These are phyloP conservation scores for Fusarium lateritium DNA, from an alignment of 2,329 filamentous ascomycete species.

Conservation along the genomic window DNA sequence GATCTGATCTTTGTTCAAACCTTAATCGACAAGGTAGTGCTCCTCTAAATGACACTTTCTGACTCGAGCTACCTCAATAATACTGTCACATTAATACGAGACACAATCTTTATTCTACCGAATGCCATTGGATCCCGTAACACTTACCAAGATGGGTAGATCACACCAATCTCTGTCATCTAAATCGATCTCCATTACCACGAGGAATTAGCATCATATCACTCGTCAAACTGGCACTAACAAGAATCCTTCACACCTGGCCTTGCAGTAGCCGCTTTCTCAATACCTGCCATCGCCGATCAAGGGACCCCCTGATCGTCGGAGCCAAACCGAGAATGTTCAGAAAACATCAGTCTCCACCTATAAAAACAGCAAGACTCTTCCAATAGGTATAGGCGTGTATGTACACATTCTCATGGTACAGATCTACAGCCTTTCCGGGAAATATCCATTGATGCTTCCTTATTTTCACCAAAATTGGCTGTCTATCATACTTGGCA, in stretches of 20 bases:
- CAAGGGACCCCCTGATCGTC: slow-evolving; percentile 34
- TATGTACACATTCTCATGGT: slow-evolving; percentile 4
- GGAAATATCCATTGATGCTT: slow-evolving; percentile 12
- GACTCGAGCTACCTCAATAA: not conserved
- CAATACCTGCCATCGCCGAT: slow-evolving; percentile 35
- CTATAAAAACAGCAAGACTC: slow-evolving; percentile 12
- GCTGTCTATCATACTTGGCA: slow-evolving; percentile 6
- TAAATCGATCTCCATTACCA: slow-evolving; percentile 11
- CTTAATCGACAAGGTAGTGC: slow-evolving; percentile 32
- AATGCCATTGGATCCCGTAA: slow-evolving; percentile 15
- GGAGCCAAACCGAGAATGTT: slow-evolving; percentile 35
- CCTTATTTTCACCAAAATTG: slow-evolving; percentile 9
- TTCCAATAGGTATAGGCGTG: slow-evolving; percentile 1
- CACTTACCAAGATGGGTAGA: slow-evolving; percentile 5
- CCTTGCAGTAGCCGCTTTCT: slow-evolving; percentile 35
- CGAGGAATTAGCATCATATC: slow-evolving; percentile 13
- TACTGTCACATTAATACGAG: not conserved
- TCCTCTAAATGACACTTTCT: slow-evolving; percentile 13
- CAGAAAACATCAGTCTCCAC: slow-evolving; percentile 25
- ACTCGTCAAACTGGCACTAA: slow-evolving; percentile 10
- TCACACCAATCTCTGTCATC: slow-evolving; percentile 9
- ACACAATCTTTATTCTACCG: not conserved
- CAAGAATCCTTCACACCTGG: slow-evolving; percentile 17
- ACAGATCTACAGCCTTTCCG: slow-evolving; percentile 25
- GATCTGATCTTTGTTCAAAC: slow-evolving; percentile 44